phyloP scores from a whole-genome alignment of 345 rosid species.

The Conringia planisiliqua region DNA sequence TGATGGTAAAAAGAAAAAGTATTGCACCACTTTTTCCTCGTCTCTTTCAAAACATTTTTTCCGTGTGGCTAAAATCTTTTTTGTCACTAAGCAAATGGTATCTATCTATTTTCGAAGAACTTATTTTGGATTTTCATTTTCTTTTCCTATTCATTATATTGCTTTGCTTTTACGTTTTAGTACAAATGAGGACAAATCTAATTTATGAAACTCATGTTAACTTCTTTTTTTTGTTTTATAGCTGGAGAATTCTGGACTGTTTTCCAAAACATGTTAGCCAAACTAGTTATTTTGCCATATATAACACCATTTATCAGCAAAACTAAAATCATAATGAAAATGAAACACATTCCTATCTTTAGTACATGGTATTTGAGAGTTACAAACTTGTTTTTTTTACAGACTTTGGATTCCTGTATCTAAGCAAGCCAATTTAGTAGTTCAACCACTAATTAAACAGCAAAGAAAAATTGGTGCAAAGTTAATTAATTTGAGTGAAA shows the following conservation, averaged over 20 bases:
- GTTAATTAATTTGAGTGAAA: background rate
- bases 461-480: too few species aligned
- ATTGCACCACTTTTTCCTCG: background rate
- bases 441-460: background rate
- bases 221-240: background rate
- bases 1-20: background rate
- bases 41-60: background rate
- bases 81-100: background rate
- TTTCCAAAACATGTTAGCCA: background rate
- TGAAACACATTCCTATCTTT: background rate
- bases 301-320: background rate
- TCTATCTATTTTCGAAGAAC: background rate
- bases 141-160: background rate
- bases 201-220: background rate
- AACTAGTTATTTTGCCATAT: background rate
- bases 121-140: background rate
- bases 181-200: background rate
- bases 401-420: too few species aligned
- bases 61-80: background rate
- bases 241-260: background rate
- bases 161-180: background rate
- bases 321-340: background rate
- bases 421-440: background rate
- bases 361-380: background rate
- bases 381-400: too few species aligned